Evolutionary conservation across 106 monocot genomes (phyloP), one percentile per base, ranked within the genome.

Genomic region (Acorus gramineus): DNA sequence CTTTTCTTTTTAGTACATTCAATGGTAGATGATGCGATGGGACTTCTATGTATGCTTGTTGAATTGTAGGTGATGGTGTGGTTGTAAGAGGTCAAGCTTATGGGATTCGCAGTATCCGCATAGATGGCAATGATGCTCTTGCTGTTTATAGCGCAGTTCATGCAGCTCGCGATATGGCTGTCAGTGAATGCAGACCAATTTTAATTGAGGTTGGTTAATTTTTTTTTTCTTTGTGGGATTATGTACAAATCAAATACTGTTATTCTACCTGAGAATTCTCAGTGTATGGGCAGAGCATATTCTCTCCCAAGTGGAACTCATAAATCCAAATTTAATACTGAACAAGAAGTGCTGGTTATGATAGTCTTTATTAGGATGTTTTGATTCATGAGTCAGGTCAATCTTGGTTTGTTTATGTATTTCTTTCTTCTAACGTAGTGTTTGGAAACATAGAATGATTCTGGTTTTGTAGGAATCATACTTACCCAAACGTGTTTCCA

Each of bases 121-220:
- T 96, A 0, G 96, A 96, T 71, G 96, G 96, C 2, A 96, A 91
- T 73, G 96, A 96, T 74, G 81, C 83, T 59, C 83, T 96, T 63
- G 96, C 96, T 51, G 83, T 96, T 44, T 83, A 90, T 59, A 83
- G 85, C 52, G 96, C 96, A 44, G 85, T 96, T 63, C 82, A 83
- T 73, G 76, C 78, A 43, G 96, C 91, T 4, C 77, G 91, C 50
- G 85, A 88, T 56, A 96, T 96, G 91, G 91, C 96, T 50, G 64
- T 88, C 57, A 64, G 28, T 50, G 96, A 96, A 71, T 59, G 64
- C 42, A 82, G 87, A 66, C 96, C 96, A 56, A 77, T 96, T 68
- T 70, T 96, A 53, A 47, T 96, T 51, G 96, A 96, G 90, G 96
- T 91, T 14, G 8, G 42, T 47, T n/a, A n/a, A n/a, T n/a, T 28